Evolutionary conservation across 2,329 filamentous ascomycete species (phyloP), one percentile per base, ranked within the genome.

Genomic region (Hirsutella minnesotensis): DNA sequence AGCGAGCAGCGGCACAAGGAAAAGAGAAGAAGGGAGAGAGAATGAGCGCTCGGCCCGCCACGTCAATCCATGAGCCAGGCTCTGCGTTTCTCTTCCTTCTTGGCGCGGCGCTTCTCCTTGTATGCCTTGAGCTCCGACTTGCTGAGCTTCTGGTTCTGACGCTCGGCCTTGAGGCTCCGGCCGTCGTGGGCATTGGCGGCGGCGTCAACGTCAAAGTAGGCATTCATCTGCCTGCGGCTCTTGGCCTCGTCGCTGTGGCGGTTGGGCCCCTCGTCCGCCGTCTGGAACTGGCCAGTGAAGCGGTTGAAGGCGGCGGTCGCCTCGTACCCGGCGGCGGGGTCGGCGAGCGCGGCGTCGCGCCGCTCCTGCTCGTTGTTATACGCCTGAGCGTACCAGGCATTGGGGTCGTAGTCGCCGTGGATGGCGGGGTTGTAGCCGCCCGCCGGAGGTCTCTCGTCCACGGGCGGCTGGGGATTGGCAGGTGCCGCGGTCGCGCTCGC

Each of bases 361-460:
- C 60, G 51, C 12, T 55, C 56, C 10, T 58, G 53, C 9, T 58
- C 53, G 10, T 60, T 59, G 39, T 67, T 62, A 37, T 71, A 59
- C 38, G 70, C 67, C 57, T 85, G 75, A 10, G 92, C 90, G 60
- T 98, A 98, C 68, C 88, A 85, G n/a, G 92, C 90, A 46, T 82
- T 92, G 4, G 89, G 88, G 56, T 98, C 92, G 68, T 95, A 98
- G 66, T 89, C 84, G 53, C 92, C 92, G 60, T 98, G 92, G 38
- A 98, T 90, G 20, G 87, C 85, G 1, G 92, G 92, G 58, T 96
- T 95, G 67, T 98, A 98, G 47, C 90, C 88, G 45, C 82, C 81
- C 5, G 73, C 75, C 19, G 75, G 65, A 38, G 52, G 66, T 41
- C 44, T 59, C 47, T 64, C 61, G 45, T 60, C 58, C 42, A 57